Conservation (phyloP, 208 protist genomes). For the Novymonas esmeraldas region DNA sequence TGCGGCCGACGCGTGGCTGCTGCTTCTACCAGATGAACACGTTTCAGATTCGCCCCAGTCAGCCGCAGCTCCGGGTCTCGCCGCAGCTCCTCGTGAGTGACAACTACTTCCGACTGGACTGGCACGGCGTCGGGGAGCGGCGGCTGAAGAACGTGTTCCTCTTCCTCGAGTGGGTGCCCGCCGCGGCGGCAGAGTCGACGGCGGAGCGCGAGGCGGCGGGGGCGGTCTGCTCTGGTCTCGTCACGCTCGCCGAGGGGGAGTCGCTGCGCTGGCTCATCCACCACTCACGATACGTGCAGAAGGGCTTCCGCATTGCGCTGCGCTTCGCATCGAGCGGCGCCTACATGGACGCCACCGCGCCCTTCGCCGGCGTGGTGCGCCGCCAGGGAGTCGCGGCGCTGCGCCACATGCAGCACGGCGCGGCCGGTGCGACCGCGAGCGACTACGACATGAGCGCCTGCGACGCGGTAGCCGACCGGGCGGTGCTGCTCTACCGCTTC, state of each 20-base stretch:
- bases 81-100: conserved; percentile 75
- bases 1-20: conserved; percentile 34
- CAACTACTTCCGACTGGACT: conserved; percentile 93
- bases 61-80: conserved; percentile 67
- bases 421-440: neutral
- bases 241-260: conserved; percentile 90
- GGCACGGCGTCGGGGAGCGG: conserved; percentile 82
- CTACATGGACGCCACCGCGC: conserved; percentile 56
- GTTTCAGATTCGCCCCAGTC: conserved; percentile 54
- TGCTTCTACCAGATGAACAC: conserved; percentile 68
- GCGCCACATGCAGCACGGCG: conserved; percentile 16
- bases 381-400: conserved; percentile 19
- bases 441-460: conserved; percentile 7
- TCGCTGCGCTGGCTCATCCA: conserved; percentile 90
- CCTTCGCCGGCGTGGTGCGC: conserved; percentile 31
- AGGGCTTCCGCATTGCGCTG: conserved; percentile 40
- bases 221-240: conserved; percentile 50
- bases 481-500: conserved; percentile 72
- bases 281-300: conserved; percentile 37
- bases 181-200: neutral
- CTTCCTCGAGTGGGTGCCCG: conserved; percentile 88
- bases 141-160: conserved; percentile 93
- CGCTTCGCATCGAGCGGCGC: conserved; percentile 51
- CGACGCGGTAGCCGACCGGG: conserved; percentile 21
- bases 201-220: neutral